Conservation (phyloP, 805 yeast species). For the Schizosaccharomyces cryophilus region DNA sequence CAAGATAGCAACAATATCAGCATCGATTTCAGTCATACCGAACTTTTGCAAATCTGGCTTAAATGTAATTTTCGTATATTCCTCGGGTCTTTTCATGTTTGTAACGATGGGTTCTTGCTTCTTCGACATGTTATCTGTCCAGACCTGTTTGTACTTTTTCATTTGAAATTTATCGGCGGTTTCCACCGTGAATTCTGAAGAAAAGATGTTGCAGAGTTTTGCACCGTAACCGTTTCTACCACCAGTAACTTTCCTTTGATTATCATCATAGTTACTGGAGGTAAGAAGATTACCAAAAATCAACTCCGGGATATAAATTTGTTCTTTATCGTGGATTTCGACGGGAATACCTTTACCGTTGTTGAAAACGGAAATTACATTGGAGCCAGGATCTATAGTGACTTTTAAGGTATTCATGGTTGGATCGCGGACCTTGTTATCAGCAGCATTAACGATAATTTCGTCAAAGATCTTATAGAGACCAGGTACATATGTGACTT, state of each 20-base stretch:
- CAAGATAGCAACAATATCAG: constrained; percentile 58
- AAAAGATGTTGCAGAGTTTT: constrained; percentile 83
- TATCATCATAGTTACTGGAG: constrained; percentile 86
- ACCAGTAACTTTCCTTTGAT: constrained; percentile 87
- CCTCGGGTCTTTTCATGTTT: constrained; percentile 27
- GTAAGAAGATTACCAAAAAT: constrained; percentile 88
- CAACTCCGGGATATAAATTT: constrained; percentile 82
- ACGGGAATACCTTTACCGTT: constrained; percentile 92
- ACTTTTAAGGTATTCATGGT: constrained; percentile 69
- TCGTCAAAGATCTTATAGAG: constrained; percentile 90
- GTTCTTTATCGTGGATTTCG: constrained; percentile 73
- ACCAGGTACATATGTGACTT: constrained; percentile 77
- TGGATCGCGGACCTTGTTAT: constrained; percentile 88
- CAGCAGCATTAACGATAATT: constrained; percentile 93
- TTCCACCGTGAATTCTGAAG: constrained; percentile 63
- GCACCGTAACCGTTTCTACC: constrained; percentile 98
- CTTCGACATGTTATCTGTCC: constrained; percentile 68
- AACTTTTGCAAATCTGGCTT: constrained; percentile 69
- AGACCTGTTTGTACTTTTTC: constrained; percentile 48
- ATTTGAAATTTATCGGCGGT: constrained; percentile 55
- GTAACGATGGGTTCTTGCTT: constrained; percentile 56
- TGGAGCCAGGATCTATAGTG: constrained; percentile 49
- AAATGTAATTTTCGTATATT: constrained; percentile 70
- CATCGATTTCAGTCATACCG: constrained; percentile 63
- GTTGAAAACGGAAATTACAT: constrained; percentile 56